Conservation (phyloP, 2,329 filamentous ascomycete species). For the Ceratocystis harringtonii region DNA sequence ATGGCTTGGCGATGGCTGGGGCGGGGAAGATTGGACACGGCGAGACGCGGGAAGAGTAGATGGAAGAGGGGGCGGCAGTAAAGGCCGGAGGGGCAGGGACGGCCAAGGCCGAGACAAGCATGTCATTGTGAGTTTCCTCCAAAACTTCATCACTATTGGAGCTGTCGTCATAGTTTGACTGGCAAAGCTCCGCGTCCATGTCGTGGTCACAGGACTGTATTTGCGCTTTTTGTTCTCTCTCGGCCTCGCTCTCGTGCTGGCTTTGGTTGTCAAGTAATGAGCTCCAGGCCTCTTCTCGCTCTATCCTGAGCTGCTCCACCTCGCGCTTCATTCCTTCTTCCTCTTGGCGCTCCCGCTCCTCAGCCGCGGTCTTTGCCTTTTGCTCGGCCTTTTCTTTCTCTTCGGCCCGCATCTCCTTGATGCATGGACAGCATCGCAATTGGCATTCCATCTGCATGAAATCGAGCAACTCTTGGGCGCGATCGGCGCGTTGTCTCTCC, state of each 20-base stretch:
- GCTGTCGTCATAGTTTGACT: neutral
- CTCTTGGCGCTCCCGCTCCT: slow-evolving; percentile 1
- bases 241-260: neutral
- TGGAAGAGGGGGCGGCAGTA: neutral
- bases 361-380: neutral
- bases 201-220: neutral
- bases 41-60: slow-evolving; percentile 1
- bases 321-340: slow-evolving; percentile 17
- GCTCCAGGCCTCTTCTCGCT: slow-evolving; percentile 8
- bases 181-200: neutral
- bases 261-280: neutral
- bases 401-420: slow-evolving; percentile 15
- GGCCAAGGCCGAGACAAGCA: neutral
- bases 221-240: neutral
- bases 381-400: neutral
- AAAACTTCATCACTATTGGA: neutral
- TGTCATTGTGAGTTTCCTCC: neutral
- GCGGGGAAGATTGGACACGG: slow-evolving; percentile 4
- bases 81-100: neutral
- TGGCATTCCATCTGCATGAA: slow-evolving; percentile 63
- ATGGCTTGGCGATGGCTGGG: slow-evolving; percentile 2
- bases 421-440: slow-evolving; percentile 44
- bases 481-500: slow-evolving; percentile 49
- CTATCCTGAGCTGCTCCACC: slow-evolving; percentile 13
- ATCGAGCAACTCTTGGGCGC: slow-evolving; percentile 57